phyloP scores from a whole-genome alignment of 2,329 filamentous ascomycete species.

The Colletotrichum sp. region DNA sequence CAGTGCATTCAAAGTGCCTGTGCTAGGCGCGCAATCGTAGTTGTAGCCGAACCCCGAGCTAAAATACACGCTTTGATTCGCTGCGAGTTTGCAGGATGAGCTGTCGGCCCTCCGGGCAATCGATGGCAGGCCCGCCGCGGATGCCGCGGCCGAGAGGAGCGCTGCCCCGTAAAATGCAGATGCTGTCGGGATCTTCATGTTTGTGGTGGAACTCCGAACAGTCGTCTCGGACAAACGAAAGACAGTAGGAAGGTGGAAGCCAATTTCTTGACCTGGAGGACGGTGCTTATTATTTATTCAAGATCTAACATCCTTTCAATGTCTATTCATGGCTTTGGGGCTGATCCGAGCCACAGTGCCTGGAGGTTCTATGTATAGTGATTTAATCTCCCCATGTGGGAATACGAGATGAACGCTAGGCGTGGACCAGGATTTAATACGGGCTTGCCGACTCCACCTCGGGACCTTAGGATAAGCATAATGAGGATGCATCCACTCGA shows the following conservation, averaged over 20 bases:
- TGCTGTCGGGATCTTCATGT: neutral
- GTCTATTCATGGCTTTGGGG: neutral
- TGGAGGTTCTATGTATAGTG: neutral
- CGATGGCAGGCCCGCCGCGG: neutral
- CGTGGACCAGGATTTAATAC: neutral
- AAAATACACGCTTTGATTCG: constrained; percentile 26
- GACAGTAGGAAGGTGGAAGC: fast-evolving
- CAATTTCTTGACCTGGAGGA: fast-evolving
- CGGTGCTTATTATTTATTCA: fast-evolving
- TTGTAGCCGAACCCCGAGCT: constrained; percentile 34
- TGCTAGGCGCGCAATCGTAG: constrained; percentile 34
- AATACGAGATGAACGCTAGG: neutral
- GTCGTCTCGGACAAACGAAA: neutral
- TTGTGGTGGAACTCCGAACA: neutral
- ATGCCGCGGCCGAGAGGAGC: neutral
- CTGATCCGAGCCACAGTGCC: neutral
- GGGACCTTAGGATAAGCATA: fast-evolving
- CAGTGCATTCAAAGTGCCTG: constrained; percentile 31
- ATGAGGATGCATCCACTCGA: neutral
- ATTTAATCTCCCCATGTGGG: neutral
- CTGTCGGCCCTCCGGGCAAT: neutral
- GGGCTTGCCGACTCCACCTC: fast-evolving
- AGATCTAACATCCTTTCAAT: neutral
- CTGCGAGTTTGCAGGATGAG: constrained; percentile 26
- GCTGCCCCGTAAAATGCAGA: neutral